Base-by-base conservation (phyloP, 2,329 filamentous ascomycete species). In the Coleophoma cylindrospora region DNA sequence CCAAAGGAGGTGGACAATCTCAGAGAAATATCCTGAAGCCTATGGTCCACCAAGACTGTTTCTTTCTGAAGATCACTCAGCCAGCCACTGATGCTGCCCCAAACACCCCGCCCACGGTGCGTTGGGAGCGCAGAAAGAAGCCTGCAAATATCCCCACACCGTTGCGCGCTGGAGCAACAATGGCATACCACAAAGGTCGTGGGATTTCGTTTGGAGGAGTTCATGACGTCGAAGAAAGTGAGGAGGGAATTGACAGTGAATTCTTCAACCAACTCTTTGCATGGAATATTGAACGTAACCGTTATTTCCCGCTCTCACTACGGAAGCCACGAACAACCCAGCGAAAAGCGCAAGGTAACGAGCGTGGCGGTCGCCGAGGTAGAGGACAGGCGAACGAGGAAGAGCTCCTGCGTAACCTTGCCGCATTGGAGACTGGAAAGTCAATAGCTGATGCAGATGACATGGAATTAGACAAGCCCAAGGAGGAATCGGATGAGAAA, bases 131-230 rank as follows among this genome's bases (percentile, higher is more conserved):
- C 56, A 80, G 94, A 51, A 99, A 97, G 77, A 88, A 87, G 70
- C 91, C 94, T 1, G 89, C 88, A 27, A 99, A 99, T 64, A 74
- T 87, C 8, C 94, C 94, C 0, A 88, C 83, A 56, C 94, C 94
- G 5, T 70, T 86, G 12, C 83, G 94, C 19, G 91, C 91, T 3
- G 94, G 94, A 33, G 84, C 90, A 1, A 97, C 92, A 2, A 97
- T 97, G 91, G 83, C 90, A 0, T 89, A 86, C 66, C 94, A 99
- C 71, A 94, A 92, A 68, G 91, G 92, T 1, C 83, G 94, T 53
- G 94, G 94, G 1, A 92, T 99, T 50, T 72, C 90, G 61, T 97
- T 97, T 65, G 94, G 94, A 41, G 94, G 94, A 47, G 94, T 99
- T 4, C 90, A 96, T 61, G 91, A 96, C 59, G 87, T 95, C 0